A percentile compares a stretch with the other conserved stretches of the same genome.
Conservation (phyloP, 73 alveolate species). For the Strombidium stylifer region DNA sequence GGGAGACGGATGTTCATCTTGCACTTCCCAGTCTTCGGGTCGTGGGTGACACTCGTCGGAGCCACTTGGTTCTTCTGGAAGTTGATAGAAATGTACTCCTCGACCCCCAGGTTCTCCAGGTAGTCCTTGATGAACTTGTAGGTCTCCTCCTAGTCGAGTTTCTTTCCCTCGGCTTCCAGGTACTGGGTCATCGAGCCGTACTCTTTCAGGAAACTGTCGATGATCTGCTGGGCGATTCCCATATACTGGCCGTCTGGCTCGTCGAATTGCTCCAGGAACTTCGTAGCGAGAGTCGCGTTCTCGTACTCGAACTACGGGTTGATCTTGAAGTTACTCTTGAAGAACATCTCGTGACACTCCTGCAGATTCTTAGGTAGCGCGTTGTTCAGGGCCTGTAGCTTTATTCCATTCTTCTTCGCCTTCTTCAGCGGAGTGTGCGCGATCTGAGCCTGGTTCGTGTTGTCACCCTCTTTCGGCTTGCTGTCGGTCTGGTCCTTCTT, state of each 20-base stretch:
- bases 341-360: too few relatives aligned
- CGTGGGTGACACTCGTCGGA: conserved; percentile 66
- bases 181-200: conserved; percentile 68
- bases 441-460: too few relatives aligned
- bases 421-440: too few relatives aligned
- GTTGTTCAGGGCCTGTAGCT: too few relatives aligned
- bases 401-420: too few relatives aligned
- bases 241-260: conserved; percentile 45
- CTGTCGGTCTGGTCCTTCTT: too few relatives aligned
- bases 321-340: conserved; percentile 52
- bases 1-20: conserved; percentile 74
- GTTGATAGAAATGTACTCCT: conserved; percentile 45
- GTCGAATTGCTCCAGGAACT: conserved; percentile 12
- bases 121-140: conserved; percentile 53
- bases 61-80: conserved; percentile 65
- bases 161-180: conserved; percentile 72
- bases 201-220: conserved; percentile 52
- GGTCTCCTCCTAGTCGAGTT: conserved; percentile 64
- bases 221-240: conserved; percentile 59
- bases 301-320: conserved; percentile 76
- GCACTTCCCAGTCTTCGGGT: conserved; percentile 55
- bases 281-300: conserved; percentile 23
- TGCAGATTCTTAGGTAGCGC: too few relatives aligned
- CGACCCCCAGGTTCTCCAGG: conserved; percentile 49
- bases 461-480: too few relatives aligned